Evolutionary conservation across 2,329 filamentous ascomycete species (phyloP).

Genomic region (Claviceps arundinis): DNA sequence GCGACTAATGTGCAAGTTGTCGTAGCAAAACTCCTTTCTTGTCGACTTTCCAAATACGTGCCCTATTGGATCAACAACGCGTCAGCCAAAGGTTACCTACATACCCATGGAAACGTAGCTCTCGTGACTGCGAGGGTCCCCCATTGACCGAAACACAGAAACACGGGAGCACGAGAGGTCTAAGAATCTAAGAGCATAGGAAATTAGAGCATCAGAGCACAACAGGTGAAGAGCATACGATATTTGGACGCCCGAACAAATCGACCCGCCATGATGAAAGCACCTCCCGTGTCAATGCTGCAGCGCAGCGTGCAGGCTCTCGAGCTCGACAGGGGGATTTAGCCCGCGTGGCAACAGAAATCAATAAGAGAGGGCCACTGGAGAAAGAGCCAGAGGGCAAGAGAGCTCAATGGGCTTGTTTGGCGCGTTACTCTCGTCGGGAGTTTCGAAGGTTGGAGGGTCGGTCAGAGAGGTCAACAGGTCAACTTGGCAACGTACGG

Average conservation of each 20-base stretch:
- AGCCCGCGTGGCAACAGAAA: neutral
- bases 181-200: neutral
- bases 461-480: neutral
- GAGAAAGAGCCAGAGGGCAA: slow-evolving; percentile 1
- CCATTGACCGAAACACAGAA: neutral
- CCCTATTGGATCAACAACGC: slow-evolving; percentile 39
- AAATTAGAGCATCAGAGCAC: neutral
- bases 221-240: slow-evolving; percentile 34
- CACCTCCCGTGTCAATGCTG: slow-evolving; percentile 5
- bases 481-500: neutral
- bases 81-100: neutral
- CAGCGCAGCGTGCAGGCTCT: slow-evolving; percentile 3
- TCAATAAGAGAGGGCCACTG: neutral
- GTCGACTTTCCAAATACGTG: slow-evolving; percentile 96
- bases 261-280: slow-evolving; percentile 42
- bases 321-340: neutral
- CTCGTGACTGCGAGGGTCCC: too few relatives aligned
- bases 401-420: slow-evolving; percentile 5
- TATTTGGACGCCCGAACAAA: slow-evolving; percentile 58
- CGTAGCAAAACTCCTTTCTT: slow-evolving; percentile 96
- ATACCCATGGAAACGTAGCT: neutral
- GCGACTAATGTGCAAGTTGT: slow-evolving; percentile 90
- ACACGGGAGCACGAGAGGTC: too few relatives aligned
- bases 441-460: too few relatives aligned
- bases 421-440: too few relatives aligned